Evolutionary conservation across 495 filamentous ascomycete species (phyloP), one percentile per base, ranked within the genome.

Genomic region (Cenococcum geophilum): DNA sequence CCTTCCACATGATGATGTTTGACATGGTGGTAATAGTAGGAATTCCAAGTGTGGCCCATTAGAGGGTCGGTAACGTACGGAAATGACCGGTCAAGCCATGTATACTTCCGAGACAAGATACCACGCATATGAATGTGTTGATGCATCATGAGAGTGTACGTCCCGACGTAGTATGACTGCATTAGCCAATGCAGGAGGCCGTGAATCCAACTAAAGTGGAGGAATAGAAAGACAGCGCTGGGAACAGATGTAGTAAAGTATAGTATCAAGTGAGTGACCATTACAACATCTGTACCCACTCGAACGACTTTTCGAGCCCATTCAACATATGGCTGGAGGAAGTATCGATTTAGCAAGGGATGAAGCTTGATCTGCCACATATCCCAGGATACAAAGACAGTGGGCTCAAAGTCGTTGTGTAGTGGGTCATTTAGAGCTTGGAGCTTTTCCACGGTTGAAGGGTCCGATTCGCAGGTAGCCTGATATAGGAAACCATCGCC

Each of bases 1-100:
- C 81, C 84, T 70, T 92, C 89, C 52, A 91, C 84, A 65, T 91
- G 89, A 68, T 91, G 89, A 70, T 89, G 86, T 74, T 92, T 91
- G 62, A 91, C 86, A 64, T 91, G 89, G 70, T 92, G 89, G 66
- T 89, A 90, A 69, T 79, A 92, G 72, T 91, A 92, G 10, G 82
- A 85, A 71, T 91, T 86, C 86, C 86, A 91, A 0, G 89, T 90
- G 64, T 91, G 88, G 1, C 89, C 89, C 78, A 88, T 86, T 60
- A 92, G 70, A 1, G 88, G 88, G 63, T 89, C 86, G 27, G 82
- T 73, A 18, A 91, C 67, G 65, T 91, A 92, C 1, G 89, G 88
- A 68, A 89, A 92, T 0, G 76, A 37, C 4, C 68, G 63, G 67
- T 91, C 87, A 55, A 89, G 72, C 57, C 74, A 58, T 18, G 68